These are phyloP conservation scores for Eustoma russellianum DNA, from an alignment of 257 asterid genomes.

Conservation along the genomic window DNA sequence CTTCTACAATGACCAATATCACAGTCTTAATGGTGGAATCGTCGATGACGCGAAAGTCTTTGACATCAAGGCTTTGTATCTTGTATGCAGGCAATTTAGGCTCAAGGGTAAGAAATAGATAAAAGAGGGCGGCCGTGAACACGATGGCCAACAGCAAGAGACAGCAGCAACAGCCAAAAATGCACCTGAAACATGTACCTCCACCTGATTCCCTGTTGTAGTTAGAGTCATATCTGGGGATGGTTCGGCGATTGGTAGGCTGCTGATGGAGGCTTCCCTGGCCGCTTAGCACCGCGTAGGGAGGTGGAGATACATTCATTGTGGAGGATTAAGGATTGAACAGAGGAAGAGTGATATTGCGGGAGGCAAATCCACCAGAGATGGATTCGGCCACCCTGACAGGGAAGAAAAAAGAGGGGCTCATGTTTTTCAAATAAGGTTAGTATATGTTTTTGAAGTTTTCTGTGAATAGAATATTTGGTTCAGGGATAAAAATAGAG, in stretches of 20 bases:
- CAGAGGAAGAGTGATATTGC: not conserved
- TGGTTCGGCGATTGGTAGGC: conserved; percentile 17
- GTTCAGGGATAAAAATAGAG: not conserved
- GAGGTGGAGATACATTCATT: conserved; percentile 5
- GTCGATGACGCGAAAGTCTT: conserved; percentile 22
- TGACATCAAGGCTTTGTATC: conserved; percentile 25
- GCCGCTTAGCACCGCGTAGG: not conserved
- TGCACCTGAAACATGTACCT: conserved; percentile 20
- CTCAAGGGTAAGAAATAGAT: conserved; percentile 16
- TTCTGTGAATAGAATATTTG: not conserved
- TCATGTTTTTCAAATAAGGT: not conserved
- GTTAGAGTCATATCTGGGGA: conserved; percentile 27
- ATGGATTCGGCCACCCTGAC: not conserved
- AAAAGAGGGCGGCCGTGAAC: not conserved
- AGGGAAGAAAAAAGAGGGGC: conserved; percentile 1
- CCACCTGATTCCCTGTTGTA: not conserved
- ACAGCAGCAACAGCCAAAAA: conserved; percentile 41
- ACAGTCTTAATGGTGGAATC: conserved; percentile 32
- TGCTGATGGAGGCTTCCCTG: conserved; percentile 9
- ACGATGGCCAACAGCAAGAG: conserved; percentile 26
- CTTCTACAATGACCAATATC: conserved; percentile 21
- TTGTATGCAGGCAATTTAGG: conserved; percentile 37
- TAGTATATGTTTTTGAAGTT: not conserved
- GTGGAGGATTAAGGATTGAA: not conserved
- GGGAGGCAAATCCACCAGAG: conserved; percentile 2